Conservation (phyloP, 1,139 yeast species). For the Wickerhamiella infanticola region DNA sequence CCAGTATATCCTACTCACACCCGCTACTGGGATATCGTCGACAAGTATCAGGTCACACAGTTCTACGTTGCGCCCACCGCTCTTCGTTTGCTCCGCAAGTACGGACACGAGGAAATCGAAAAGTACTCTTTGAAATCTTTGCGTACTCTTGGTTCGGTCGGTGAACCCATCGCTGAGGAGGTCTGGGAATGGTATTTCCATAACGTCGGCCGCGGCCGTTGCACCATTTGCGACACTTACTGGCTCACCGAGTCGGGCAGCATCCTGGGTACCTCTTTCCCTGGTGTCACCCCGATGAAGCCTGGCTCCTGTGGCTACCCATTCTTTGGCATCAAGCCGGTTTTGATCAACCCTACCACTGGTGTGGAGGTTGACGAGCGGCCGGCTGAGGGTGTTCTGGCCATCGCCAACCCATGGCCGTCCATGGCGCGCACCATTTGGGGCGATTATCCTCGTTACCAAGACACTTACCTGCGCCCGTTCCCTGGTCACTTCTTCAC, state of each 20-base stretch:
- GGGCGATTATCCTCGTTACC: conserved; percentile 76
- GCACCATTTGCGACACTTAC: conserved; percentile 84
- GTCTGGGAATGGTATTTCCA: conserved; percentile 98
- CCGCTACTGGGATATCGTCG: conserved; percentile 92
- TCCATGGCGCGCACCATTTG: conserved; percentile 96
- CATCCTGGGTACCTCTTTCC: conserved; percentile 87
- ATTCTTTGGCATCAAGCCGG: conserved; percentile 85
- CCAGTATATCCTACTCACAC: conserved; percentile 96
- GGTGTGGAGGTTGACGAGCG: conserved; percentile 76
- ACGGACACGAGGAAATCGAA: conserved; percentile 80
- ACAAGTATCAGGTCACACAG: conserved; percentile 86
- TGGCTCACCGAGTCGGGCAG: conserved; percentile 99
- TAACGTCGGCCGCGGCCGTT: conserved; percentile 74
- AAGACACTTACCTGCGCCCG: conserved; percentile 89
- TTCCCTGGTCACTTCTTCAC: conserved; percentile 96
- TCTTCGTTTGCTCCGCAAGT: conserved; percentile 81
- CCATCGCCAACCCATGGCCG: conserved; percentile 86
- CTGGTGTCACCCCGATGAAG: conserved; percentile 88
- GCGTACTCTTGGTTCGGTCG: conserved; percentile 94
- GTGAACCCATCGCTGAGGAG: conserved; percentile 97
- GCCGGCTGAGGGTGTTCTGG: conserved; percentile 93
- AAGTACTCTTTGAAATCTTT: conserved; percentile 81
- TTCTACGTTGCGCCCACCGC: conserved; percentile 99
- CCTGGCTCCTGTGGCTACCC: conserved; percentile 97
- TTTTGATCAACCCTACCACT: conserved; percentile 78